Base-by-base conservation (phyloP, 2,329 filamentous ascomycete genomes). In the Lachnellula suecica region DNA sequence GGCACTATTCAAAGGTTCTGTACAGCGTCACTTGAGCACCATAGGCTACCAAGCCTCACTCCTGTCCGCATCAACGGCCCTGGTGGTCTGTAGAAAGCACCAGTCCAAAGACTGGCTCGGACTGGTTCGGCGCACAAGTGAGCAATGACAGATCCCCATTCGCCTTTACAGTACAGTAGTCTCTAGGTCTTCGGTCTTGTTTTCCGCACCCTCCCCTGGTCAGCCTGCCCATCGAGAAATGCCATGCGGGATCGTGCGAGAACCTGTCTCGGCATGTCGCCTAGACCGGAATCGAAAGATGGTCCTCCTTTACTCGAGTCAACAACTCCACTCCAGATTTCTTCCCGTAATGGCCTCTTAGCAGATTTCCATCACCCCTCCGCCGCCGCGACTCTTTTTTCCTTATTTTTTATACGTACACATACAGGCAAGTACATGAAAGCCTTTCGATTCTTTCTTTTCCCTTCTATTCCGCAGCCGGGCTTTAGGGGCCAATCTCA, bases 401-500 rank as follows among this genome's bases (percentile, higher is more conserved):
- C 40, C 35, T 34, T 45, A 37, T 53, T 46, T 46, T 49, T 54
- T 60, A 44, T 54, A 54, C 51, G 52, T 54, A 60, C 54, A 59
- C 50, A 47, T 55, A 58, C 45, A 47, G 53, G 50, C 48, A 51
- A 53, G 55, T 44, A 60, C 38, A 60, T 56, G 58, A 52, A 60
- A 54, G 60, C 60, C 60, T 61, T 61, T 63, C 49, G 19, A 51
- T 59, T 58, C 52, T 50, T 47, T 49, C 37, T 49, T 4, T 9
- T 9, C 17, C 15, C n/a, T n/a, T n/a, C n/a, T n/a, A n/a, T n/a
- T n/a, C n/a, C n/a, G n/a, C n/a, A n/a, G n/a, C n/a, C n/a, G n/a
- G n/a, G n/a, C n/a, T n/a, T n/a, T n/a, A n/a, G n/a, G n/a, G n/a
- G n/a, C n/a, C n/a, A n/a, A n/a, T n/a, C n/a, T n/a, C n/a, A n/a